Evolutionary conservation across 495 filamentous ascomycete species (phyloP).

Genomic region (Ramalina intermedia): DNA sequence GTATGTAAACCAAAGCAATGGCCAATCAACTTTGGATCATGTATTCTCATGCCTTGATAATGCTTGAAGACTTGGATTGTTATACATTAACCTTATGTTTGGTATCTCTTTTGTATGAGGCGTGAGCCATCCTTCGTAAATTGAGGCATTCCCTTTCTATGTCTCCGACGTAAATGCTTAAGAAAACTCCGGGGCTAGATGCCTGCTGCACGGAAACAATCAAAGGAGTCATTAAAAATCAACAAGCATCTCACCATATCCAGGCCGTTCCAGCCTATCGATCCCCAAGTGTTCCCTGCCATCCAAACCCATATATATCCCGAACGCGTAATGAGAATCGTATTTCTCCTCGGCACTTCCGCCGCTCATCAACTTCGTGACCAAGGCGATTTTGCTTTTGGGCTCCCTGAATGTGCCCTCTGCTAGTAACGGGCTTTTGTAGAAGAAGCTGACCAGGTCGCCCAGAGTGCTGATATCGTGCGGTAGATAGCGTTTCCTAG

Average conservation of each 20-base stretch:
- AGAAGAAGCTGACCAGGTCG: slow-evolving; percentile 63
- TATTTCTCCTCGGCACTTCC: slow-evolving; percentile 30
- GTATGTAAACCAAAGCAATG: too few species aligned
- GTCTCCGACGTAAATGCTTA: background rate
- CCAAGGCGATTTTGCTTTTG: slow-evolving; percentile 44
- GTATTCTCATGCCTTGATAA: too few species aligned
- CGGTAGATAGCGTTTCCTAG: slow-evolving; percentile 44
- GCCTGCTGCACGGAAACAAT: background rate
- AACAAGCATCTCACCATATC: slow-evolving; percentile 19
- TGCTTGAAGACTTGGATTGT: too few species aligned
- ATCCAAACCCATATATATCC: slow-evolving; percentile 44
- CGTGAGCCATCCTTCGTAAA: background rate
- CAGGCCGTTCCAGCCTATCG: slow-evolving; percentile 40
- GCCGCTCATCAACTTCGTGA: slow-evolving; percentile 38
- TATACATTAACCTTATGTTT: too few species aligned
- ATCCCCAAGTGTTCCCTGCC: slow-evolving; percentile 51
- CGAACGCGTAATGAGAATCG: slow-evolving; percentile 44
- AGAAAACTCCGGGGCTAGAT: slow-evolving; percentile 2
- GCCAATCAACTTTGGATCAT: too few species aligned
- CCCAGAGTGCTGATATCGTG: slow-evolving; percentile 56
- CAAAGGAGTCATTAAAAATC: background rate
- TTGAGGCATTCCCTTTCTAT: background rate
- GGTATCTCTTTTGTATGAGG: too few species aligned
- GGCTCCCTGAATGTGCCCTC: slow-evolving; percentile 52
- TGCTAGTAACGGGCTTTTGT: slow-evolving; percentile 49